Evolutionary conservation across 2,329 filamentous ascomycete species (phyloP).

Genomic region (Xylariaceae sp.): DNA sequence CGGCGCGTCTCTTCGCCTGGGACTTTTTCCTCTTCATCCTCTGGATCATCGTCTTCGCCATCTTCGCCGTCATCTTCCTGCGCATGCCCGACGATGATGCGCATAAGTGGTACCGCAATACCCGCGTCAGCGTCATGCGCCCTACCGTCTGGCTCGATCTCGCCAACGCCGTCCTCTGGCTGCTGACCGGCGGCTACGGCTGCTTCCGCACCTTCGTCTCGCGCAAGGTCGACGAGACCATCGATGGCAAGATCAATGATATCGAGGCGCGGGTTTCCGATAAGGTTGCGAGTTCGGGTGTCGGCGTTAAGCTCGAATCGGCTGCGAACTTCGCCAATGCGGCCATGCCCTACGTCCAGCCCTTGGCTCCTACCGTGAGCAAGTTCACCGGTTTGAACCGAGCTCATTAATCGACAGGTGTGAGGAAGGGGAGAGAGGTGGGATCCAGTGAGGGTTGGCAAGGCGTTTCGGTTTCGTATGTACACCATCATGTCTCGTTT

Average conservation of each 20-base stretch:
- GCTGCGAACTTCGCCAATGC: slow-evolving; percentile 4
- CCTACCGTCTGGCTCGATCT: slow-evolving; percentile 68
- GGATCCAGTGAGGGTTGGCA: slow-evolving; percentile 1
- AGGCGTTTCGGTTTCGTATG: background rate
- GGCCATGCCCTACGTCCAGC: slow-evolving; percentile 1
- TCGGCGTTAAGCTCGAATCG: slow-evolving; percentile 4
- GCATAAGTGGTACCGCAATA: slow-evolving; percentile 37
- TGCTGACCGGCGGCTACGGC: slow-evolving; percentile 42
- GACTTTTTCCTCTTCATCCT: slow-evolving; percentile 40
- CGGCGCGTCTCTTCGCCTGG: slow-evolving; percentile 41
- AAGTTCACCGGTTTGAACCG: slow-evolving; percentile 7
- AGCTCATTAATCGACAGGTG: slow-evolving; percentile 2
- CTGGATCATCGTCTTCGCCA: slow-evolving; percentile 65
- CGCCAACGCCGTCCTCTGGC: slow-evolving; percentile 62
- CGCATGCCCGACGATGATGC: slow-evolving; percentile 43
- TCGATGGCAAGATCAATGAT: slow-evolving; percentile 15
- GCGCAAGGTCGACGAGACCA: slow-evolving; percentile 18
- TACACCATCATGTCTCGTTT: slow-evolving; percentile 1
- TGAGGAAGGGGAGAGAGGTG: background rate
- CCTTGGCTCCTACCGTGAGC: background rate
- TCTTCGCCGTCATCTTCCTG: slow-evolving; percentile 69
- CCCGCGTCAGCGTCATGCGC: slow-evolving; percentile 53
- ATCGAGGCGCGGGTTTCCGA: slow-evolving; percentile 16
- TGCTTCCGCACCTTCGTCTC: slow-evolving; percentile 36
- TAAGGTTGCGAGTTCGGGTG: slow-evolving; percentile 6